These are phyloP conservation scores for Globisporangium cystogenes DNA, from an alignment of 352 stramenopile genomes.

Conservation along the genomic window DNA sequence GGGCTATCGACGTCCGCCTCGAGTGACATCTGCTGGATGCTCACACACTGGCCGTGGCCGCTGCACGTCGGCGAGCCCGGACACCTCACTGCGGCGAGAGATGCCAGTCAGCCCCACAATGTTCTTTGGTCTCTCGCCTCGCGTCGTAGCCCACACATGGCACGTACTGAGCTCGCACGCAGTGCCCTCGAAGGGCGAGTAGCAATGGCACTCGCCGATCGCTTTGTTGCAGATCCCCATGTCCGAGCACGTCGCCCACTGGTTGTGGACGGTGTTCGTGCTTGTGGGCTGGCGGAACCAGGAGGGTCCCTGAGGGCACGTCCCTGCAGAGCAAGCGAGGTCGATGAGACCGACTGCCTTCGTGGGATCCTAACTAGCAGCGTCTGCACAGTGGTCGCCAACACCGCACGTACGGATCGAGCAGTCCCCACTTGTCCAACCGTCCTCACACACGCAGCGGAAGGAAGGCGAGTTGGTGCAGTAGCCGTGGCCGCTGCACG, in stretches of 20 bases:
- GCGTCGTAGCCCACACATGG: background rate
- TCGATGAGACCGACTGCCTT: background rate
- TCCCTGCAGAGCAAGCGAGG: conserved; percentile 23
- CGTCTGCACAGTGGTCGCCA: no score
- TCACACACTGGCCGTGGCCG: conserved; percentile 76
- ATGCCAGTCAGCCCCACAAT: background rate
- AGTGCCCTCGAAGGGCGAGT: conserved; percentile 45
- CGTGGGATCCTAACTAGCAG: no score
- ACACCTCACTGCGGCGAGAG: conserved; percentile 51
- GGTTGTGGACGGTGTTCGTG: conserved; percentile 44
- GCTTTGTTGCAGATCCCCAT: conserved; percentile 45
- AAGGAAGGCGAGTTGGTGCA: conserved; percentile 53
- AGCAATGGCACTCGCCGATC: conserved; percentile 55
- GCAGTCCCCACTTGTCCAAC: conserved; percentile 63
- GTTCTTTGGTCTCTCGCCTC: background rate
- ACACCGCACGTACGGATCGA: conserved; percentile 49
- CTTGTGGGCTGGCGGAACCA: conserved; percentile 49
- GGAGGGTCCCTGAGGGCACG: conserved; percentile 48
- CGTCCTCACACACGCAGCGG: conserved; percentile 50
- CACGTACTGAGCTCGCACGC: conserved; percentile 51
- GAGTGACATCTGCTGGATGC: conserved; percentile 55
- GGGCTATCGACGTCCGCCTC: conserved; percentile 46
- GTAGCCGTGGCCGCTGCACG: conserved; percentile 71
- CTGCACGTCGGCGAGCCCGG: conserved; percentile 43
- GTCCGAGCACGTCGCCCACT: conserved; percentile 54